A percentile compares a stretch with the other conserved stretches of the same genome.
These are phyloP conservation scores for Mucor piriformis DNA, from an alignment of 371 early-diverging fungal species.

Conservation along the genomic window DNA sequence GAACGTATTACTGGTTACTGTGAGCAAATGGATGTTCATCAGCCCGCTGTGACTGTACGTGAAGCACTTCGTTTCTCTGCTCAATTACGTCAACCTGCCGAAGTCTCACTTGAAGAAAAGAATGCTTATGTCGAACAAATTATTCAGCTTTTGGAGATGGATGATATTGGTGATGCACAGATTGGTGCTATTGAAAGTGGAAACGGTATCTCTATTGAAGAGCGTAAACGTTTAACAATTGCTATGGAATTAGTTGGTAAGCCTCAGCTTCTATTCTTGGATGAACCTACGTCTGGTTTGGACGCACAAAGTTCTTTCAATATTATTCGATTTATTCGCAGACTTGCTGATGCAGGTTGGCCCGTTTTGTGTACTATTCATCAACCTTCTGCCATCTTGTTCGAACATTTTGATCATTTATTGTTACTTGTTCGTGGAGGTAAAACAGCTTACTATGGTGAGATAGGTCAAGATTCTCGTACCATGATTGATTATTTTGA, in stretches of 20 bases:
- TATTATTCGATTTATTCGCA: conserved; percentile 64
- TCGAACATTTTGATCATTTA: conserved; percentile 65
- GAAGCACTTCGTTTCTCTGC: conserved; percentile 73
- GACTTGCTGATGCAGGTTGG: conserved; percentile 61
- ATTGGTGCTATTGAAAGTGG: conserved; percentile 48
- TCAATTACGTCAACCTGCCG: conserved; percentile 57
- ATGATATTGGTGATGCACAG: conserved; percentile 52
- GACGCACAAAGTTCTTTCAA: conserved; percentile 68
- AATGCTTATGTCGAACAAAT: conserved; percentile 63
- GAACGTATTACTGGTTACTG: conserved; percentile 78
- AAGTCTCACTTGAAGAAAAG: conserved; percentile 56
- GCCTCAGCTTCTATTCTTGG: conserved; percentile 75
- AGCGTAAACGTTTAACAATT: conserved; percentile 67
- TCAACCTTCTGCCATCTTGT: conserved; percentile 65
- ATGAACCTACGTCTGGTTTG: conserved; percentile 80
- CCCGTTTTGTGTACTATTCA: conserved; percentile 66
- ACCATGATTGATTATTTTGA: conserved; percentile 62
- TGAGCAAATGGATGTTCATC: conserved; percentile 84
- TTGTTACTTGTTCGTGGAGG: conserved; percentile 75
- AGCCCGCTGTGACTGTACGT: conserved; percentile 60
- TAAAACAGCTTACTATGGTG: conserved; percentile 59
- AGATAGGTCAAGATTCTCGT: conserved; percentile 53
- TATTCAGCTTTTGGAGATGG: conserved; percentile 60
- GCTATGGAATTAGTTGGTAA: conserved; percentile 72
- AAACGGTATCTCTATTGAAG: conserved; percentile 62